These are phyloP conservation scores for Epicoccum nigrum DNA, from an alignment of 2,329 filamentous ascomycete species.

Conservation along the genomic window DNA sequence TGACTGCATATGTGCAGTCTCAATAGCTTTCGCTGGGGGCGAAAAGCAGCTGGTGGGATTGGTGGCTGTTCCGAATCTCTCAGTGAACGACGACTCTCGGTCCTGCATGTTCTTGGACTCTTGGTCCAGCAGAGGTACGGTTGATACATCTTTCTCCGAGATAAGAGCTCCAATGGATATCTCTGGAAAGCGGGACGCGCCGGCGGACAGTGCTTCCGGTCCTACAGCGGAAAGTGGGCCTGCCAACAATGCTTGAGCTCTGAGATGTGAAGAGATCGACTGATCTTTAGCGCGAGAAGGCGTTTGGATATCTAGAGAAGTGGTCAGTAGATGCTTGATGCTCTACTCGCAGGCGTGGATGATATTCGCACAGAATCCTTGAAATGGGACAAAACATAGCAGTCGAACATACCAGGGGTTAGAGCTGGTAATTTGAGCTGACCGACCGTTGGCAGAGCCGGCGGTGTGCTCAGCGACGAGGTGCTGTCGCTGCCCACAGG, in stretches of 20 bases:
- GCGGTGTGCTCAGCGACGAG: slow-evolving; percentile 18
- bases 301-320: slow-evolving; percentile 8
- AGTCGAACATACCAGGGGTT: slow-evolving; percentile 7
- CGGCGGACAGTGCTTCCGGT: slow-evolving; percentile 17
- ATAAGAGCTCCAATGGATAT: slow-evolving; percentile 36
- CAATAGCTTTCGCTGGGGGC: slow-evolving; percentile 31
- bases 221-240: slow-evolving; percentile 15
- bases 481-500: slow-evolving; percentile 17
- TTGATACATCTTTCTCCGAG: slow-evolving; percentile 29
- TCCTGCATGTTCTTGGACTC: slow-evolving; percentile 23
- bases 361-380: not conserved
- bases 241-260: not conserved
- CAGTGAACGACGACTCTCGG: slow-evolving; percentile 15
- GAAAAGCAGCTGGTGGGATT: slow-evolving; percentile 26
- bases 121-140: slow-evolving; percentile 23
- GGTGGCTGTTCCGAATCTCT: not conserved
- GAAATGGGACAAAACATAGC: not conserved
- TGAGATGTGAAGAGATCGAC: slow-evolving; percentile 5
- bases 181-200: slow-evolving; percentile 29
- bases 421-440: slow-evolving; percentile 10
- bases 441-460: slow-evolving; percentile 2
- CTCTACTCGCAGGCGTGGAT: too few species aligned
- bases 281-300: slow-evolving; percentile 1
- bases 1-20: slow-evolving; percentile 43
- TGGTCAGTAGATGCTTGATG: not conserved